Conservation (phyloP, 1,284 basidiomycete species). For the Tetrapyrgos nigripes region DNA sequence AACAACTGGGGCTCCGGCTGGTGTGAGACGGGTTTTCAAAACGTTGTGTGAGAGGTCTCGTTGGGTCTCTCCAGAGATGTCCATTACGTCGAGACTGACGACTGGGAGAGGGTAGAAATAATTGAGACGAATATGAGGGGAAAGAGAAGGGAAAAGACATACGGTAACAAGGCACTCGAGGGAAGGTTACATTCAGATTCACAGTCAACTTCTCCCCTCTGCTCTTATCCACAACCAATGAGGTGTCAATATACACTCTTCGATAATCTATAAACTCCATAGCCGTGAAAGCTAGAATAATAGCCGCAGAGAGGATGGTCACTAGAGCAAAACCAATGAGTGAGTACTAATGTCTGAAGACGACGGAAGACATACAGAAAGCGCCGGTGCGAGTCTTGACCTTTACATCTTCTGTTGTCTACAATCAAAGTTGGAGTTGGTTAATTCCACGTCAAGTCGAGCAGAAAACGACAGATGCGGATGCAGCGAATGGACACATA, state of each 20-base stretch:
- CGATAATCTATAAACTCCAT: conserved; percentile 98
- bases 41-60: conserved; percentile 91
- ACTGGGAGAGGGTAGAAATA: conserved; percentile 55
- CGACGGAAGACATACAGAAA: conserved; percentile 65
- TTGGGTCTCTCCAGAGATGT: conserved; percentile 96
- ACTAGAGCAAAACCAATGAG: conserved; percentile 53
- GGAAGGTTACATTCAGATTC: conserved; percentile 94
- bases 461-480: conserved; percentile 13
- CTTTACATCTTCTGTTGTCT: conserved; percentile 99
- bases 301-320: conserved; percentile 90
- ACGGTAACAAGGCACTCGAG: conserved; percentile 97
- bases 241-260: conserved; percentile 85
- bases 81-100: conserved; percentile 95
- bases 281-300: conserved; percentile 90
- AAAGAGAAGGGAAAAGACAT: conserved; percentile 35
- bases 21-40: conserved; percentile 80
- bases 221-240: conserved; percentile 91
- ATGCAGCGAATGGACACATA: conserved; percentile 44
- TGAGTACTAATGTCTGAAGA: conserved; percentile 11
- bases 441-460: conserved; percentile 3
- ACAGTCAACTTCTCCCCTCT: conserved; percentile 95
- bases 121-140: neutral
- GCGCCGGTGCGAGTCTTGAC: conserved; percentile 95
- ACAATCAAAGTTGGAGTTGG: conserved; percentile 19
- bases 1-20: conserved; percentile 61